Base-by-base conservation (phyloP, 2,329 filamentous ascomycete species). In the Claviceps pazoutovae region DNA sequence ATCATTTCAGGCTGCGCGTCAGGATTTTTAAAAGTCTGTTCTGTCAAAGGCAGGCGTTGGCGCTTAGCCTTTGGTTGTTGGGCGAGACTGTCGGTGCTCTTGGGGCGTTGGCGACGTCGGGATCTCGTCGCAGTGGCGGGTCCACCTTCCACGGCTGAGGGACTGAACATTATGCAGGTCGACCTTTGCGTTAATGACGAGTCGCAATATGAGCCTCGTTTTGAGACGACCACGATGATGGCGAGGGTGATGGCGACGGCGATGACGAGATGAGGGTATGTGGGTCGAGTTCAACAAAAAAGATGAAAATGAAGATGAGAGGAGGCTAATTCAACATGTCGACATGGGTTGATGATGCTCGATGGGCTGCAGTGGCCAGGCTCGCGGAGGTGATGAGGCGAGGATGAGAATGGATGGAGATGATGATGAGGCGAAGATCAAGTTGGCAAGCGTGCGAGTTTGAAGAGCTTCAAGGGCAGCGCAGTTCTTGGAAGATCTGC, bases 61-160 rank as follows among this genome's bases (percentile, higher is more conserved):
- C 80, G 75, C 69, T 84, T 84, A 13, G 79, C 74, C 65, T 82
- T 83, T 30, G 80, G 80, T 59, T 78, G 75, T 56, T 77, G 73
- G 48, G 68, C 65, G 50, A 76, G 65, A 61, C 68, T 72, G 53
- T 83, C 80, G 52, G 74, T 70, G 60, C 73, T 79, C 59, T 70
- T 64, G 49, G 79, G 79, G 53, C 80, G 76, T 64, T 80, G 79
- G 53, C 80, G 75, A 55, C 80, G 75, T 54, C 80, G 77, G 59
- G 78, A 79, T 56, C 80, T 74, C 51, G 77, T 80, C 50, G 76
- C 74, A 56, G 71, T 76, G 59, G 75, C 73, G 34, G 77, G 73
- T 58, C 75, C 74, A 59, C 73, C 72, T 57, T 75, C 71, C 57
- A 71, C 70, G 55, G 68, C 63, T 46, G 75, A 69, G 46, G 79